Evolutionary conservation across 345 rosid genomes (phyloP).

Genomic region (Sonneratia caseolaris): DNA sequence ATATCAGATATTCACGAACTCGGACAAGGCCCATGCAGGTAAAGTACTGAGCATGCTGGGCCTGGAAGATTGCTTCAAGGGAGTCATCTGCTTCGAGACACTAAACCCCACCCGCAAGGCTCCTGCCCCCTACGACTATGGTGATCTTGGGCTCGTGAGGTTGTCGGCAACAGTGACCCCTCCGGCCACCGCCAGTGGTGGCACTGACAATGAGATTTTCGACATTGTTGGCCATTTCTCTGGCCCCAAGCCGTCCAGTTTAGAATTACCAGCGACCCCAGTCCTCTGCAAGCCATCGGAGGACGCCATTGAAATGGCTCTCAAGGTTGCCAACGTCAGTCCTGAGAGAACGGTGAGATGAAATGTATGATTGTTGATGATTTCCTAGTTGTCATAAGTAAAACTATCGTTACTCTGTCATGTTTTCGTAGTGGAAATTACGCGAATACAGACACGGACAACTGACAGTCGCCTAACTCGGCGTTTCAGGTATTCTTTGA

Average conservation of each 20-base stretch:
- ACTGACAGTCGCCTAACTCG: too few species aligned
- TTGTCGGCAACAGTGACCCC: conserved; percentile 1
- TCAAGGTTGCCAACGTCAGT: conserved; percentile 46
- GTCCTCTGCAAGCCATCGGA: conserved; percentile 70
- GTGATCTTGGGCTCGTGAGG: conserved; percentile 14
- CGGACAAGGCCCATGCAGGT: conserved; percentile 39
- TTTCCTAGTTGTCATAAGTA: background rate
- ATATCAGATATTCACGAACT: conserved; percentile 47
- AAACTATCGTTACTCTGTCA: background rate
- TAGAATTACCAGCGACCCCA: conserved; percentile 41
- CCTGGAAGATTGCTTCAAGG: conserved; percentile 55
- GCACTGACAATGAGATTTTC: conserved; percentile 11
- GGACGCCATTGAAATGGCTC: conserved; percentile 55
- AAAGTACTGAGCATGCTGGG: conserved; percentile 46
- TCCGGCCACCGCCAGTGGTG: background rate
- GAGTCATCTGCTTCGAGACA: conserved; percentile 47
- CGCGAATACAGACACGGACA: too few species aligned
- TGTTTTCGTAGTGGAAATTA: background rate
- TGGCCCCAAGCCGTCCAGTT: conserved; percentile 11
- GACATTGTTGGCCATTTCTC: conserved; percentile 23
- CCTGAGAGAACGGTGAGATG: conserved; percentile 64
- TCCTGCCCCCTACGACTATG: conserved; percentile 22
- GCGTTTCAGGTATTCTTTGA: conserved; percentile 66
- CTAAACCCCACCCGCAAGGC: conserved; percentile 29
- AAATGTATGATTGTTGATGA: background rate